Evolutionary conservation across 2,329 filamentous ascomycete species (phyloP), one percentile per base, ranked within the genome.

Genomic region (Cladorrhinum sp.): DNA sequence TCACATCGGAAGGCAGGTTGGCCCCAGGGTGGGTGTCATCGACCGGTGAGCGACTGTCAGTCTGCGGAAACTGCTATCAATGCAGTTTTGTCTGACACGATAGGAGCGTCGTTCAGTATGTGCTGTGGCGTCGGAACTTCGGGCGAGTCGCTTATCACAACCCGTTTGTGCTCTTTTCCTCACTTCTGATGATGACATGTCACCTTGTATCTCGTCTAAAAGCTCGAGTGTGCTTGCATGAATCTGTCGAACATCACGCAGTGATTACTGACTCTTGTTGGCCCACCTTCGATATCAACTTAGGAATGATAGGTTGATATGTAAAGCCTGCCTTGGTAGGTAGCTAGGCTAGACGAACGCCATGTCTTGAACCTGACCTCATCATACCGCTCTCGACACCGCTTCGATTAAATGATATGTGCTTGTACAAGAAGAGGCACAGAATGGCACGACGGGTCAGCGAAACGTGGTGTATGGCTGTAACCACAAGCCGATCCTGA

Each of bases 131-230:
- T 58, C 32, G 49, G 36, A 38, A 22, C 24, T 54, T 55, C 27
- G 62, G 59, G 38, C 52, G 24, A 45, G 52, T 50, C 55, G 56
- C 64, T 60, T 63, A 62, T 63, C 63, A 63, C 53, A 56, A 38
- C 52, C 32, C 29, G 48, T 55, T 41, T 55, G 25, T 20, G 23
- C 36, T 41, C 50, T 57, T 10, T 27, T 32, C 32, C 22, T 23
- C 50, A 50, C 58, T 45, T 32, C 23, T 51, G 59, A 62, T 57
- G 45, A 55, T 58, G 54, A 57, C 60, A 56, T 56, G 52, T 63
- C 61, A 65, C 38, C 50, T 58, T 57, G 25, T 56, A 36, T 52
- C 50, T 60, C 53, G 32, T 57, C 49, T 48, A 23, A 29, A 55
- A 9, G 27, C 50, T 53, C 45, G 36, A 29, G 53, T 23, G 25